A percentile compares a stretch with the other conserved stretches of the same genome.
These are phyloP conservation scores for Leccinum longicurvipes DNA, from an alignment of 768 basidiomycete species.

Conservation along the genomic window DNA sequence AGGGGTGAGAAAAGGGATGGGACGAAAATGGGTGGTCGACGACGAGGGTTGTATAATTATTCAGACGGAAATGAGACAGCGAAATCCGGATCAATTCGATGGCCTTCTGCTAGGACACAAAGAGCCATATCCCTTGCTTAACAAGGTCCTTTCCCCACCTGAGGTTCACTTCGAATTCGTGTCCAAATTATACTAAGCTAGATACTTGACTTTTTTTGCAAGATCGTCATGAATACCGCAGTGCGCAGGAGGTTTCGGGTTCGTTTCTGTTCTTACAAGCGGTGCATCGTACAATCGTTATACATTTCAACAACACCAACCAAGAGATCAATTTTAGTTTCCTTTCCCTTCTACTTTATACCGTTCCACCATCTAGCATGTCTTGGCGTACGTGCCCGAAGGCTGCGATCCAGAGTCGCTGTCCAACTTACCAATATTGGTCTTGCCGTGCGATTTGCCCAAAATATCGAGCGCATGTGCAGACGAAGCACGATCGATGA, in stretches of 20 bases:
- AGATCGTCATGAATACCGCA: too few relatives aligned
- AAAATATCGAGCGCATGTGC: conserved; percentile 50
- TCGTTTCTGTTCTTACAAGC: not conserved
- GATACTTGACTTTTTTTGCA: too few relatives aligned
- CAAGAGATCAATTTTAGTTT: not conserved
- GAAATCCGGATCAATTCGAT: too few relatives aligned
- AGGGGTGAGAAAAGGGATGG: too few relatives aligned
- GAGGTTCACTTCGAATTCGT: too few relatives aligned
- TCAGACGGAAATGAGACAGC: too few relatives aligned
- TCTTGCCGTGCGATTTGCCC: conserved; percentile 27
- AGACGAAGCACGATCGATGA: conserved; percentile 46
- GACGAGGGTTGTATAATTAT: too few relatives aligned
- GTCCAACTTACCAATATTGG: conserved; percentile 44
- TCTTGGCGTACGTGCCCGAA: conserved; percentile 66
- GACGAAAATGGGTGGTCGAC: too few relatives aligned
- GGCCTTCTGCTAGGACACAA: too few relatives aligned
- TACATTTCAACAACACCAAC: not conserved
- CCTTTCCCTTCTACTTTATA: not conserved
- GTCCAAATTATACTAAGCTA: too few relatives aligned
- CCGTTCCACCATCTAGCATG: conserved; percentile 43
- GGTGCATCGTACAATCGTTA: not conserved
- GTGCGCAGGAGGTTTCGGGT: not conserved
- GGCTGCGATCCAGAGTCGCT: conserved; percentile 43
- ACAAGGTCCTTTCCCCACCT: too few relatives aligned
- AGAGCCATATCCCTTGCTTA: too few relatives aligned